Base-by-base conservation (phyloP, 345 rosid species). In the Carallia brachiata region DNA sequence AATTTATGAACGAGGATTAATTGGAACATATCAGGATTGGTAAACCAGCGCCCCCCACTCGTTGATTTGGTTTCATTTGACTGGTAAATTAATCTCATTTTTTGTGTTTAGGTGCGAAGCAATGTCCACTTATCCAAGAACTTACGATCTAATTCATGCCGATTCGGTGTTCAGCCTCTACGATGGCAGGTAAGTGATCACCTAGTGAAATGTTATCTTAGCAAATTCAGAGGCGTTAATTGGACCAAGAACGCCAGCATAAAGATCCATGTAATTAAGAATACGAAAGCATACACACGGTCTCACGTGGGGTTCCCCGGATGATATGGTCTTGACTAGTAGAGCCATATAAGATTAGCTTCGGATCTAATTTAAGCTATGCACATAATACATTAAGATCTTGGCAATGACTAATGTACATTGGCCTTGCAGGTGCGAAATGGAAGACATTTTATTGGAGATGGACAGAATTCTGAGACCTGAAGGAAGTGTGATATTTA, bases 391-490 rank as follows among this genome's bases (percentile, higher is more conserved):
- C 44, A 1, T 39, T 39, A 7, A 39, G 7, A 39, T 39, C 44
- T 39, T 7, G 7, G 44, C 8, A 39, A 39, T 1, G 7, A 7
- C 28, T 9, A 28, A n/a, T 53, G 57, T n/a, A 23, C 6, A 53
- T n/a, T 53, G n/a, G 27, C 2, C 28, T n/a, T 61, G 48, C 74
- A 86, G 90, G 62, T 88, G 90, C 67, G 82, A 78, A 62, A 61
- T 68, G 73, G 90, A 88, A 50, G 85, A 86, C 65, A 82, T 83
- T 1, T 62, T 84, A 72, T 60, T 88, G 57, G 90, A 86, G 82
- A 88, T 86, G 88, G 93, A 88, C 17, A 78, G 93, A 28, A 77
- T 88, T 50, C 54, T 88, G 71, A 82, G 93, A 69, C 90, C 93
- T 0, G 84, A 88, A 77, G 93, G 93, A 48, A 75, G 86, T 53